Percentiles rank a stretch among this genome's conserved stretches.
phyloP scores from a whole-genome alignment of 257 asterid genomes.

The Rehmannia glutinosa region DNA sequence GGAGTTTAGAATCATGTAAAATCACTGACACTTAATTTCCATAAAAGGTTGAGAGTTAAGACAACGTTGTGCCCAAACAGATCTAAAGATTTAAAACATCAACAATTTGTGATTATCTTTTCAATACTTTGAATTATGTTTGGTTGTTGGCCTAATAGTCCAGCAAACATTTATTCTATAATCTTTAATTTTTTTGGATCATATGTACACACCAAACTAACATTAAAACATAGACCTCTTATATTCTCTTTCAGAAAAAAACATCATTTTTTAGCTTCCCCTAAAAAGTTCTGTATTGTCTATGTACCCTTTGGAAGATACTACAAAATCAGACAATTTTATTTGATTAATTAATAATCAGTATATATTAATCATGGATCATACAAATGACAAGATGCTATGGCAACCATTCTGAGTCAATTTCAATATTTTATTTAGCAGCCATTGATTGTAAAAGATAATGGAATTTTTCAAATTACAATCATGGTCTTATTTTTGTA shows the following conservation, averaged over 20 bases:
- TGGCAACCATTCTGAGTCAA: not conserved
- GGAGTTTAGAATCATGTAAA: too few relatives aligned
- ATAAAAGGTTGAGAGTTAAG: constrained; percentile 22
- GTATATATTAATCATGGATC: constrained; percentile 3
- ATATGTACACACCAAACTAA: not conserved
- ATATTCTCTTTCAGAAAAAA: constrained; percentile 28
- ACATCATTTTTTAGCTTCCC: constrained; percentile 22
- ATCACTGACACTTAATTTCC: constrained; percentile 13
- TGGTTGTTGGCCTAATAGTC: constrained; percentile 25
- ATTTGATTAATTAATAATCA: not conserved
- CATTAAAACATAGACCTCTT: constrained; percentile 3
- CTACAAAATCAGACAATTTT: constrained; percentile 11
- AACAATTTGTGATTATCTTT: not conserved
- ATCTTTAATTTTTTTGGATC: constrained; percentile 1
- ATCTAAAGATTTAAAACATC: too few relatives aligned
- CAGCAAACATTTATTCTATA: not conserved
- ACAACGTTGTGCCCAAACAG: constrained; percentile 27
- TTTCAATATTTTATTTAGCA: constrained; percentile 15
- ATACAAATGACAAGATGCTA: not conserved
- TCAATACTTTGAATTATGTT: constrained; percentile 9
- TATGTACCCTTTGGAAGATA: constrained; percentile 8
- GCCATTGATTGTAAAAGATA: too few relatives aligned
- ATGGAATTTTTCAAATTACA: not conserved
- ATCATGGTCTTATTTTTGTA: not conserved
- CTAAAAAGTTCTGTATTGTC: constrained; percentile 25